Evolutionary conservation across 345 rosid species (phyloP).

Genomic region (Bruguiera sexangula): DNA sequence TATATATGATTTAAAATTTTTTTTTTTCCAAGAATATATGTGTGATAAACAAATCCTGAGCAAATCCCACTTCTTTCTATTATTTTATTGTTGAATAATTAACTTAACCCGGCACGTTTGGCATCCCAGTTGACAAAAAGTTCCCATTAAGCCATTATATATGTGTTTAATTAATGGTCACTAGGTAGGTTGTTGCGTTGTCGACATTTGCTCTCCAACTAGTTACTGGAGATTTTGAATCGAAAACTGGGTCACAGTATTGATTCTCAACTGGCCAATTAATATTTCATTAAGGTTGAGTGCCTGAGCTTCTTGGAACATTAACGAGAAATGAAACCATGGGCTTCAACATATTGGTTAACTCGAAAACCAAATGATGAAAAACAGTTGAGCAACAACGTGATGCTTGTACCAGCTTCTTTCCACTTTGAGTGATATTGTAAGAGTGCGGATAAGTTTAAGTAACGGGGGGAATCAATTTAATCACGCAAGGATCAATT

Average conservation of each 20-base stretch:
- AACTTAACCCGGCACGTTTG: constrained; percentile 15
- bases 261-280: neutral
- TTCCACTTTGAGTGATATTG: neutral
- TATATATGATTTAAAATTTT: neutral
- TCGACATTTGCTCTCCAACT: no score
- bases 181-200: neutral
- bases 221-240: neutral
- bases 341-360: neutral
- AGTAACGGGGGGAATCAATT: neutral
- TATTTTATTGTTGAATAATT: constrained; percentile 16
- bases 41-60: constrained; percentile 29
- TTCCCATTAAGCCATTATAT: neutral
- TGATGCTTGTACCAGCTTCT: neutral
- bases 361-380: neutral
- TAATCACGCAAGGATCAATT: constrained; percentile 2
- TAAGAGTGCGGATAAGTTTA: neutral
- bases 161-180: neutral
- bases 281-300: no score
- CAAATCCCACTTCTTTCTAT: constrained; percentile 53
- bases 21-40: neutral
- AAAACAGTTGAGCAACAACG: neutral
- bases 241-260: neutral
- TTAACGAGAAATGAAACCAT: neutral
- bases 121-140: constrained; percentile 11
- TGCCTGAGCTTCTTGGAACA: neutral